These are phyloP conservation scores for Filosporella fistucella DNA, from an alignment of 495 filamentous ascomycete genomes.

Conservation along the genomic window DNA sequence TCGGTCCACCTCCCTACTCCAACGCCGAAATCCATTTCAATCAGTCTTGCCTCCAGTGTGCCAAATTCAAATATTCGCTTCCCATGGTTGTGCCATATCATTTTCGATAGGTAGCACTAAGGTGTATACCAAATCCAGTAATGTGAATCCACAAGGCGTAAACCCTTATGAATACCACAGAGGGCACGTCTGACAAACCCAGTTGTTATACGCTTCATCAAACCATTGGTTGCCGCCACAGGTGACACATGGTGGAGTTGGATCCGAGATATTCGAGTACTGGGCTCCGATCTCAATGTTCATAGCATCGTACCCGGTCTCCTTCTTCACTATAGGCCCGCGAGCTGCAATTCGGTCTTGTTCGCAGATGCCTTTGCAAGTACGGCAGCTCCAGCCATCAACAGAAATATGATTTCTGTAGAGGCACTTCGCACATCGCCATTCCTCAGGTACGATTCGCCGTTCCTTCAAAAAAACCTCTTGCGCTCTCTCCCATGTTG, in stretches of 20 bases:
- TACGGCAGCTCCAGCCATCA: constrained; percentile 34
- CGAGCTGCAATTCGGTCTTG: constrained; percentile 7
- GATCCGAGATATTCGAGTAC: not conserved
- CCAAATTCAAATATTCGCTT: not conserved
- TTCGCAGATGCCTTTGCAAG: constrained; percentile 34
- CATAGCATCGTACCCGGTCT: not conserved
- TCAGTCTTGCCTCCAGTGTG: too few species aligned
- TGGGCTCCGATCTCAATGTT: not conserved
- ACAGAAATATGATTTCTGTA: constrained; percentile 27
- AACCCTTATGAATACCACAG: too few species aligned
- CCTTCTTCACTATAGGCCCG: not conserved
- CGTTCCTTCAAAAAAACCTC: constrained; percentile 25
- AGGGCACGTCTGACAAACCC: too few species aligned
- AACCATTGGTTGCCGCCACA: not conserved
- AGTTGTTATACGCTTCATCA: not conserved
- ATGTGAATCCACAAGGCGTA: too few species aligned
- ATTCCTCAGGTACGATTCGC: constrained; percentile 34
- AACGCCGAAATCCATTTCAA: constrained; percentile 6
- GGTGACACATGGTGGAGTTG: not conserved
- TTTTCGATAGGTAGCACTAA: too few species aligned
- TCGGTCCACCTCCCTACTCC: constrained; percentile 14
- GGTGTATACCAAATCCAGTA: too few species aligned
- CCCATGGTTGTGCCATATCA: not conserved
- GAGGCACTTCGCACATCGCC: constrained; percentile 43
- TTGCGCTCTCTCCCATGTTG: constrained; percentile 5